Base-by-base conservation (phyloP, 2,329 filamentous ascomycete genomes). In the Colletotrichum sidae region DNA sequence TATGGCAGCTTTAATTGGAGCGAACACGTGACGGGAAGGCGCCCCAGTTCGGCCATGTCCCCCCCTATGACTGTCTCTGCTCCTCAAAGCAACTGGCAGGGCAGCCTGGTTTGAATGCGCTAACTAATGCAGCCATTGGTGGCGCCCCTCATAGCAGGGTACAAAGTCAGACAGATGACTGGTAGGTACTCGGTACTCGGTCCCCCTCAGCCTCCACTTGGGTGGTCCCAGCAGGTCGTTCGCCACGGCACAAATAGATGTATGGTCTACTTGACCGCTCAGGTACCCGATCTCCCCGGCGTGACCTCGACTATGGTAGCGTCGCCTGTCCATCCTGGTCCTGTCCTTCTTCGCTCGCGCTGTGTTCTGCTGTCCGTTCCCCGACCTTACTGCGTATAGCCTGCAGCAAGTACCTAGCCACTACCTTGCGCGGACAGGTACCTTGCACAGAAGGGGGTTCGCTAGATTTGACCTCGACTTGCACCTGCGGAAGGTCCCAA, bases 61-160 rank as follows among this genome's bases (percentile, higher is more conserved):
- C 58, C 56, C 52, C 52, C 47, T 52, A 25, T 62, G 58, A 44
- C 63, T 65, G 57, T 58, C 58, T 37, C 25, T 25, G 63, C 52
- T 53, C 56, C 45, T 9, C 52, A 50, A 46, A 62, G 58, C 58
- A 61, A 35, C 49, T 52, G 44, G 46, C 46, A 65, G 58, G 44
- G 46, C 46, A 65, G 42, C 53, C 56, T 52, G 37, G 51, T 65
- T 65, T 67, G 56, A 56, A 60, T 67, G 65, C 65, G 65, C 65
- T 67, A 67, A 67, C 61, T 67, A 67, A 67, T 61, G 52, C 61
- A 47, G 53, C 50, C 53, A 25, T 41, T 41, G 44, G 55, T 65
- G 65, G 52, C 61, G 44, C 62, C 39, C 53, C 41, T 35, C 55
- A n/a, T 35, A 41, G 12, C 13, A 35, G 10, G 12, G 37, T 57